phyloP scores from a whole-genome alignment of 441 rosid species.

The Croton setiger region DNA sequence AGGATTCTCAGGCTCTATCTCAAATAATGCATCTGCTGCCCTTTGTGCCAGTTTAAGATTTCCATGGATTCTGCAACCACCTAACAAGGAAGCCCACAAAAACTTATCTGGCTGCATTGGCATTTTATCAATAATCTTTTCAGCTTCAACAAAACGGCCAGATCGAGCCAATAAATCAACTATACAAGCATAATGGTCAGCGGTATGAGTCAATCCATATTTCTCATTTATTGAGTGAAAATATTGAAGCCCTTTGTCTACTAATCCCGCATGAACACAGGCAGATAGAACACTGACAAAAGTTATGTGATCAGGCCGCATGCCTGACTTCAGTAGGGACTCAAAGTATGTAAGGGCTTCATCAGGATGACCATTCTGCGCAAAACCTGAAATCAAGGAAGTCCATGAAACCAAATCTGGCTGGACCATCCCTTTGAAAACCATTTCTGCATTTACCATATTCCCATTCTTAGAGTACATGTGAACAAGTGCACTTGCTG shows the following conservation, averaged over 20 bases:
- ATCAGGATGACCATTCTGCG: background rate
- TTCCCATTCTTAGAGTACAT: constrained; percentile 5
- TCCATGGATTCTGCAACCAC: constrained; percentile 1
- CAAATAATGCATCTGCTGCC: constrained; percentile 4
- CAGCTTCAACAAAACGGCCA: background rate
- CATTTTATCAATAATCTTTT: constrained; percentile 2
- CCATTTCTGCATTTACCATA: constrained; percentile 7
- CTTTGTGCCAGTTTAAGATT: constrained; percentile 2
- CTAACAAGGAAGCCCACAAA: constrained; percentile 4
- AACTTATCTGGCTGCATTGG: constrained; percentile 5
- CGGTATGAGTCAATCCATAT: background rate
- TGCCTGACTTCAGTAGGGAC: background rate
- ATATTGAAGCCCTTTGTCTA: constrained; percentile 4
- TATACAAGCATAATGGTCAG: constrained; percentile 9
- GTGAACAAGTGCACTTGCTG: constrained; percentile 6
- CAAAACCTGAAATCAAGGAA: constrained; percentile 1
- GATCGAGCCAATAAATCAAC: constrained; percentile 5
- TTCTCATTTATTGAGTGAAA: constrained; percentile 3
- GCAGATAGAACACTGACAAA: constrained; percentile 74
- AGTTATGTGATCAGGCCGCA: constrained; percentile 56
- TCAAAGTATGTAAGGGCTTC: background rate
- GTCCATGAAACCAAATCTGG: constrained; percentile 8
- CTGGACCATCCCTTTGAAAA: background rate
- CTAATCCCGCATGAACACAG: constrained; percentile 42
- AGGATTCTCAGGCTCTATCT: constrained; percentile 2